Evolutionary conservation across 2,329 filamentous ascomycete species (phyloP).

Genomic region (Knufia petricola): DNA sequence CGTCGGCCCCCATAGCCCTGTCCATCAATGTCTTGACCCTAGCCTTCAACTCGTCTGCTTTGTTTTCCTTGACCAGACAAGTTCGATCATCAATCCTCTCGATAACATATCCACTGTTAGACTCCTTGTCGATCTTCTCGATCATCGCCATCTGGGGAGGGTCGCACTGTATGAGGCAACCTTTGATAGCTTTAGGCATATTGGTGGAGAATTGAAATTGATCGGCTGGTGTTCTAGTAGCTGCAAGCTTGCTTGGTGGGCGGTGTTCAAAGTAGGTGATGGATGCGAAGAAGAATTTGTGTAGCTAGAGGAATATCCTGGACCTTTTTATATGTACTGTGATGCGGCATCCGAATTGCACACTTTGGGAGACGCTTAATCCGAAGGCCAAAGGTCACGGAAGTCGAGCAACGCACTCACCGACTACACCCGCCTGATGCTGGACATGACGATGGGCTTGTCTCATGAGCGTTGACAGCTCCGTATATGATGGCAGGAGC

Average conservation of each 20-base stretch:
- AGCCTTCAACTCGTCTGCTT: conserved; percentile 24
- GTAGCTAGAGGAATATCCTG: no score
- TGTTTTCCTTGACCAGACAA: conserved; percentile 23
- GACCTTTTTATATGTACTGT: no score
- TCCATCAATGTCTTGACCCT: conserved; percentile 24
- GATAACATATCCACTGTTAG: conserved; percentile 22
- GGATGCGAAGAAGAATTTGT: no score
- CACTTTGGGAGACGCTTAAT: no score
- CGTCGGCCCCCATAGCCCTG: conserved; percentile 22
- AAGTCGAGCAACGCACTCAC: no score
- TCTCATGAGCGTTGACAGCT: no score
- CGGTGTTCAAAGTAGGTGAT: no score
- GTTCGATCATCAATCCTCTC: conserved; percentile 24
- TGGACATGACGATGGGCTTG: no score
- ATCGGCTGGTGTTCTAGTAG: neutral
- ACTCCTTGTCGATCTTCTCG: conserved; percentile 22
- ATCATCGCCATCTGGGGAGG: conserved; percentile 25
- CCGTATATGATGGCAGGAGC: no score
- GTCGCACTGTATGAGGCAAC: conserved; percentile 24
- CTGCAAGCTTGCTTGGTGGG: neutral
- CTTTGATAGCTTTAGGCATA: conserved; percentile 23
- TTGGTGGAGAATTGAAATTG: neutral
- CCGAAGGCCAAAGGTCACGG: no score
- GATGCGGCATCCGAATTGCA: no score
- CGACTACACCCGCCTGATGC: no score